Conservation (phyloP, 331 rosid species). For the Pyrus hybrid region DNA sequence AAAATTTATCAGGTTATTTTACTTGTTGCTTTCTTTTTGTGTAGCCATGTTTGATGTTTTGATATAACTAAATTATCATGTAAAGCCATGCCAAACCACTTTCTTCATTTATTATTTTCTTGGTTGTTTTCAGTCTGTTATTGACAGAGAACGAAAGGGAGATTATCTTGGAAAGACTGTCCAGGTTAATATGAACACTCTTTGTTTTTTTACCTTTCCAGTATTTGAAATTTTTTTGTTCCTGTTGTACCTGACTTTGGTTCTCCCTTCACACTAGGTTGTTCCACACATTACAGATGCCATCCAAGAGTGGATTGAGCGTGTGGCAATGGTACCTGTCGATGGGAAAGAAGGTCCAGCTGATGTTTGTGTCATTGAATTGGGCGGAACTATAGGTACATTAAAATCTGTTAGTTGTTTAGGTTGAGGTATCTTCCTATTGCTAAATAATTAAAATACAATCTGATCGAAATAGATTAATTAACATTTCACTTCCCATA, state of each 20-base stretch:
- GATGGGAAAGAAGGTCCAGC: constrained; percentile 81
- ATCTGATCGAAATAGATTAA: constrained; percentile 4
- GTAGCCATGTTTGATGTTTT: not conserved
- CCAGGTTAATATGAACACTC: constrained; percentile 40
- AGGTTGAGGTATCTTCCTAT: not conserved
- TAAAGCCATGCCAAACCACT: not conserved
- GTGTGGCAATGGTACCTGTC: constrained; percentile 73
- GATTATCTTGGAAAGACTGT: constrained; percentile 91
- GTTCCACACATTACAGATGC: constrained; percentile 90
- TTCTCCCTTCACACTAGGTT: constrained; percentile 32
- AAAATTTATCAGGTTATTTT: constrained; percentile 70
- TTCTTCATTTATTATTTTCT: not conserved
- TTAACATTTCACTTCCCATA: not conserved
- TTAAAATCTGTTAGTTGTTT: not conserved
- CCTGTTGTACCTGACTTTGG: not conserved
- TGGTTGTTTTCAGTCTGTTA: constrained; percentile 48
- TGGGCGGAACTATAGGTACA: constrained; percentile 89
- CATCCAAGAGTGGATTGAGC: constrained; percentile 87
- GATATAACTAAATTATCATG: not conserved
- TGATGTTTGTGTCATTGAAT: constrained; percentile 85
- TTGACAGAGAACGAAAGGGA: constrained; percentile 80
- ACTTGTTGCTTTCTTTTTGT: not conserved
- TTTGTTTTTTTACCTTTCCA: constrained; percentile 1
- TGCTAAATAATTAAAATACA: not conserved
- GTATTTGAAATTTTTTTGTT: not conserved